phyloP scores from a whole-genome alignment of 176 grass and related monocot genomes.

The Triticum dicoccoides region DNA sequence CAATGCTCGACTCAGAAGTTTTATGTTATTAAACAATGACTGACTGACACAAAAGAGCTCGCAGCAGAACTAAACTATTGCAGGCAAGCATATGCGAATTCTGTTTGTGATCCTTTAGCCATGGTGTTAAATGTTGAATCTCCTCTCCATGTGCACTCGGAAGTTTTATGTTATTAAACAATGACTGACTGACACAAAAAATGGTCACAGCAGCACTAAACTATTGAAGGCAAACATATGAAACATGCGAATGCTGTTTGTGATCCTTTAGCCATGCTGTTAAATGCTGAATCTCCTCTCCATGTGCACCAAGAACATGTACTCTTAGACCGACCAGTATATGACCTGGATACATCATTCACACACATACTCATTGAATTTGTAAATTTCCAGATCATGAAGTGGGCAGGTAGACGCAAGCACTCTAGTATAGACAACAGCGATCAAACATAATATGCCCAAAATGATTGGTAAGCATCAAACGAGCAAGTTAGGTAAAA shows the following conservation, averaged over 20 bases:
- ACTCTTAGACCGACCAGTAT: not conserved
- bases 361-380: not conserved
- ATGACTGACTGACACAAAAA: not conserved
- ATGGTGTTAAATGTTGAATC: not conserved
- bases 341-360: not conserved
- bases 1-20: not conserved
- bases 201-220: not conserved
- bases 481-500: not conserved
- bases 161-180: constrained; percentile 3
- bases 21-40: not conserved
- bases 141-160: not conserved
- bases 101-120: not conserved
- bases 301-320: not conserved
- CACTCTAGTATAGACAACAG: not conserved
- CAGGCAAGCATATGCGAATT: not conserved
- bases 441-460: not conserved
- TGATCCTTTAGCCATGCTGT: not conserved
- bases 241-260: not conserved
- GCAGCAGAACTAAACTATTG: not conserved
- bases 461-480: constrained; percentile 5
- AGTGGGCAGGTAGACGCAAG: not conserved
- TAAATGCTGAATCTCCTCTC: not conserved
- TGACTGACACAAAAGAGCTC: not conserved
- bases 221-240: not conserved
- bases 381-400: not conserved